These are phyloP conservation scores for Flagelloscypha sp. DNA, from an alignment of 768 basidiomycete genomes.

Conservation along the genomic window DNA sequence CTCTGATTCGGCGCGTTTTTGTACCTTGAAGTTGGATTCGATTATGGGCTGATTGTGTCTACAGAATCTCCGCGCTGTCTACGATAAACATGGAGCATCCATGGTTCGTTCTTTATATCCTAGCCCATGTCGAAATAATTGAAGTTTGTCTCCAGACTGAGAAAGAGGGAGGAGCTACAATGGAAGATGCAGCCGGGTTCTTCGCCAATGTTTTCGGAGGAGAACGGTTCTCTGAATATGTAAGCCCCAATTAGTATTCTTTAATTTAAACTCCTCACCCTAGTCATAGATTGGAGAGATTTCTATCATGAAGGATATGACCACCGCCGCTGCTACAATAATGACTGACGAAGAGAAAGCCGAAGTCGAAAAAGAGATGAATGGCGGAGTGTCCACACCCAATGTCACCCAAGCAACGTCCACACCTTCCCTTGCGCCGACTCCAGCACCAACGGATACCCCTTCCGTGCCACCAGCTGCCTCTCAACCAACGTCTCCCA, in stretches of 20 bases:
- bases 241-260: conserved; percentile 32
- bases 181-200: conserved; percentile 91
- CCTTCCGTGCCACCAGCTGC: conserved; percentile 7
- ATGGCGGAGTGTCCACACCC: conserved; percentile 23
- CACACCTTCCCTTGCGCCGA: conserved; percentile 16
- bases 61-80: conserved; percentile 78
- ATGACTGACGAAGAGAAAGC: conserved; percentile 91
- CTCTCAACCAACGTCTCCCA: conserved; percentile 14
- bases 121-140: not conserved
- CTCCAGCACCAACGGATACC: conserved; percentile 15
- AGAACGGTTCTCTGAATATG: conserved; percentile 83
- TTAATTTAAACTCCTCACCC: not conserved
- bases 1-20: conserved; percentile 61
- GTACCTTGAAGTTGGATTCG: conserved; percentile 1
- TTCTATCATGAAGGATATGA: conserved; percentile 90
- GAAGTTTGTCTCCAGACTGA: conserved; percentile 39
- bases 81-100: conserved; percentile 91
- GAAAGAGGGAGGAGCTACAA: conserved; percentile 66
- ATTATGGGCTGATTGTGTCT: conserved; percentile 5
- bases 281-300: conserved; percentile 85
- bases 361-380: conserved; percentile 72
- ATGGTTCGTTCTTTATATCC: conserved; percentile 45
- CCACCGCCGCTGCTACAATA: conserved; percentile 74
- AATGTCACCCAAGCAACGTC: conserved; percentile 16
- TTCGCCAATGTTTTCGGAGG: conserved; percentile 96